phyloP scores from a whole-genome alignment of 2,329 filamentous ascomycete genomes.

The Rhytidhysteron rufulum region DNA sequence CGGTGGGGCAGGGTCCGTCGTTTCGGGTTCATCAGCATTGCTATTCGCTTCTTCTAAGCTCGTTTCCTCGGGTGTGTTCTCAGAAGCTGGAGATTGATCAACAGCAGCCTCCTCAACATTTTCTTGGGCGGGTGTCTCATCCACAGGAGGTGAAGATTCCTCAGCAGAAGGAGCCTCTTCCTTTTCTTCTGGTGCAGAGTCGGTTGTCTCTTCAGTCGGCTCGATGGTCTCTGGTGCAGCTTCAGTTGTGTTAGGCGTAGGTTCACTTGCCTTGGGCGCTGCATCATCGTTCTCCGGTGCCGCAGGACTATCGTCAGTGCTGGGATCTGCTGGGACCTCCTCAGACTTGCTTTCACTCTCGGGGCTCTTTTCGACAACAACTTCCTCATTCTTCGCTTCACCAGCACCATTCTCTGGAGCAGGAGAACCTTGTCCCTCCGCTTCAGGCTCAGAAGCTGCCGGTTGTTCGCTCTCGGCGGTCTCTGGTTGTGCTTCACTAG shows the following conservation, averaged over 20 bases:
- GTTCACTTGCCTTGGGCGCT: not conserved
- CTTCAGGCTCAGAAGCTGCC: slow-evolving; percentile 4
- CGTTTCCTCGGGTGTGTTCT: too few relatives aligned
- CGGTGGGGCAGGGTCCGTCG: too few relatives aligned
- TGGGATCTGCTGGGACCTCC: too few relatives aligned
- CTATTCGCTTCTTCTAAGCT: too few relatives aligned
- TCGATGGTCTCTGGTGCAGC: not conserved
- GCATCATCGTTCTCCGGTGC: not conserved
- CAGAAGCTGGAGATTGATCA: too few relatives aligned
- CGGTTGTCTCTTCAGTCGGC: not conserved
- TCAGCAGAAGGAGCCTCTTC: too few relatives aligned
- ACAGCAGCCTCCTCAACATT: too few relatives aligned
- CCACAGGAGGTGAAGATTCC: too few relatives aligned
- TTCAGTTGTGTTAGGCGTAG: not conserved
- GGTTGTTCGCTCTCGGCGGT: not conserved
- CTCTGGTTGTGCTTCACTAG: slow-evolving; percentile 1
- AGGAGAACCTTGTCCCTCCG: slow-evolving; percentile 2
- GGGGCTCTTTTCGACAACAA: not conserved
- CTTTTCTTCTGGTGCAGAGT: not conserved
- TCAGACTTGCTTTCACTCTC: too few relatives aligned
- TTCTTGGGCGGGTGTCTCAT: too few relatives aligned
- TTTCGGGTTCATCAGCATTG: too few relatives aligned
- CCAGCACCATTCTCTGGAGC: not conserved
- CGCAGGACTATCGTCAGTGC: too few relatives aligned
- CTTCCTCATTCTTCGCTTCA: not conserved